Evolutionary conservation across 2,329 filamentous ascomycete genomes (phyloP).

Genomic region (Trichoderma arundinaceum): DNA sequence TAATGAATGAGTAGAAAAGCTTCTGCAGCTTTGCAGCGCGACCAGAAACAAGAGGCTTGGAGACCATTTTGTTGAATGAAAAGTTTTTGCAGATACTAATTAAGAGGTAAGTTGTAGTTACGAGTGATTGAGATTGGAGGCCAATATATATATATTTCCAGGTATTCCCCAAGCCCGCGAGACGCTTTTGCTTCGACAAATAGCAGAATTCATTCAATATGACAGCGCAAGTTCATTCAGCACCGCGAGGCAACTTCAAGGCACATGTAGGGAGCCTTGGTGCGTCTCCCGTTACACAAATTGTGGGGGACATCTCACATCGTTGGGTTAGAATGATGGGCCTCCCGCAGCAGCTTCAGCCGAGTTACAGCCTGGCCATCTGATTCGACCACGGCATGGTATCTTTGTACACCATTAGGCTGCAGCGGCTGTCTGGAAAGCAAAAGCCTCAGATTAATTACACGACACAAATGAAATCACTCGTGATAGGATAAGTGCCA

Average conservation of each 20-base stretch:
- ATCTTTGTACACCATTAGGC: neutral
- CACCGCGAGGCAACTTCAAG: neutral
- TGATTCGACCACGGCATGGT: constrained; percentile 14
- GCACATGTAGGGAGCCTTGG: neutral
- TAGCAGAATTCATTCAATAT: neutral
- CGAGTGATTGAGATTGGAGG: neutral
- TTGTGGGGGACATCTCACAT: neutral
- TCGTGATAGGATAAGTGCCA: neutral
- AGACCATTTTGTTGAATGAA: constrained; percentile 4
- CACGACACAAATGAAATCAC: neutral
- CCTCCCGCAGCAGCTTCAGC: constrained; percentile 18
- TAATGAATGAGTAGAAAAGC: constrained; percentile 29
- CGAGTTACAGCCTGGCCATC: constrained; percentile 16
- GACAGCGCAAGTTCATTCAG: neutral
- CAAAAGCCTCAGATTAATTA: neutral
- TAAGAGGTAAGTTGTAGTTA: neutral
- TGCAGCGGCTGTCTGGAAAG: neutral
- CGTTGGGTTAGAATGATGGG: neutral
- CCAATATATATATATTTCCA: neutral
- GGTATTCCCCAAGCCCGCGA: neutral
- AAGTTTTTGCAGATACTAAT: neutral
- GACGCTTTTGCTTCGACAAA: neutral
- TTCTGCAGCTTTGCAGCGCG: constrained; percentile 28
- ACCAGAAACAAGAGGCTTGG: neutral
- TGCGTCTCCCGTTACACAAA: neutral